Percentiles rank a stretch among this genome's conserved stretches.
These are phyloP conservation scores for Glomus cerebriforme DNA, from an alignment of 192 early-diverging fungal species.

Conservation along the genomic window DNA sequence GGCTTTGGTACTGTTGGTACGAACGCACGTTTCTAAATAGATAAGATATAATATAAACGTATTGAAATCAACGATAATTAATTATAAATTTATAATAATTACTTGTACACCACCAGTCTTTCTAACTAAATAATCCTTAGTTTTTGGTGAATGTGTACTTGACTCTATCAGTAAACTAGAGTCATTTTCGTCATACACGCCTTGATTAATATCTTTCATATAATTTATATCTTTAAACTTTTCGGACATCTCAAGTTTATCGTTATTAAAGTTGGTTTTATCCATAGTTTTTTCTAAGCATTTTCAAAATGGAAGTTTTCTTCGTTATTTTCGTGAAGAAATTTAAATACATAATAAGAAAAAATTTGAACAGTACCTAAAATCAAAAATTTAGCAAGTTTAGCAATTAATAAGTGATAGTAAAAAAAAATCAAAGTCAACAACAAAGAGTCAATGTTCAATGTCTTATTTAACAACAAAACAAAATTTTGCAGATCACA, in stretches of 20 bases:
- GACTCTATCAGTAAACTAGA: too few species aligned
- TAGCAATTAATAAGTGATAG: too few species aligned
- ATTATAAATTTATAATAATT: neutral
- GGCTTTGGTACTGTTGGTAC: conserved; percentile 13
- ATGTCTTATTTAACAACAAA: too few species aligned
- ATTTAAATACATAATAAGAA: too few species aligned
- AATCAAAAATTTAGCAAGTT: too few species aligned
- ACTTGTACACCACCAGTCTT: neutral
- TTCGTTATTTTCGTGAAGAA: too few species aligned
- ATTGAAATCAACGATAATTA: neutral
- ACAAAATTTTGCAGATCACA: too few species aligned
- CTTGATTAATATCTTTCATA: neutral
- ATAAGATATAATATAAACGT: neutral
- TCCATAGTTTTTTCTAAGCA: neutral
- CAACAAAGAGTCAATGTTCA: too few species aligned
- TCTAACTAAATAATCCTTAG: neutral
- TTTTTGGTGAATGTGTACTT: neutral
- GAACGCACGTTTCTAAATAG: conserved; percentile 1
- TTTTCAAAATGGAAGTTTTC: too few species aligned
- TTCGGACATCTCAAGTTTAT: neutral
- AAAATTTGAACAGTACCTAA: too few species aligned
- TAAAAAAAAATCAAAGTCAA: too few species aligned
- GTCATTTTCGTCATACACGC: too few species aligned
- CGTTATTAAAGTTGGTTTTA: neutral
- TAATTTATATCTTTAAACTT: neutral